Conservation (phyloP, 148 eudicot species). For the Heliosperma pusillum region DNA sequence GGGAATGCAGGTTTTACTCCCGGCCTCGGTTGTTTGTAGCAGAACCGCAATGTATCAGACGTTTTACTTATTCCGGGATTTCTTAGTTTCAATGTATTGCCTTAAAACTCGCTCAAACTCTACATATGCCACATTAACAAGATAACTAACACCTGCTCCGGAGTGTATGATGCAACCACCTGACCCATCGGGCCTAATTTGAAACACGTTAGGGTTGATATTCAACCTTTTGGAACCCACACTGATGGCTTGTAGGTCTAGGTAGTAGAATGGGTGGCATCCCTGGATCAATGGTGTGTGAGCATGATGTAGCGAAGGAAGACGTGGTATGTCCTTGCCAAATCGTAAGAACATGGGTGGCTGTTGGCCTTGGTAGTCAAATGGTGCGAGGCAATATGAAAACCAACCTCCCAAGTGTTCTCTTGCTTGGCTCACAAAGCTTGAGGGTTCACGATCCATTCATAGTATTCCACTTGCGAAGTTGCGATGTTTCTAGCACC, state of each 20-base stretch:
- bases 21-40: too few relatives aligned
- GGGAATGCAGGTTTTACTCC: too few relatives aligned
- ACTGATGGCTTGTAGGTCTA: not conserved
- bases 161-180: too few relatives aligned
- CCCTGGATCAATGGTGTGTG: not conserved
- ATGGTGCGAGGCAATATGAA: too few relatives aligned
- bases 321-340: not conserved
- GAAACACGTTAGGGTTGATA: not conserved
- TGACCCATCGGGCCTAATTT: not conserved
- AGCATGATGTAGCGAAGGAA: too few relatives aligned
- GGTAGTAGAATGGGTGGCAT: not conserved
- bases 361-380: not conserved
- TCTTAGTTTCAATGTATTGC: too few relatives aligned
- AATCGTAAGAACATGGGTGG: constrained; percentile 3
- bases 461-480: not conserved
- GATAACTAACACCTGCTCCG: too few relatives aligned
- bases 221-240: not conserved
- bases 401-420: not conserved
- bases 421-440: not conserved
- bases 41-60: too few relatives aligned
- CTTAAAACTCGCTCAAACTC: too few relatives aligned
- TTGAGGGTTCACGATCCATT: not conserved
- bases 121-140: too few relatives aligned
- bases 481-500: not conserved
- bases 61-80: too few relatives aligned